These are phyloP conservation scores for Lachancea meyersii DNA, from an alignment of 805 yeast genomes.

Conservation along the genomic window DNA sequence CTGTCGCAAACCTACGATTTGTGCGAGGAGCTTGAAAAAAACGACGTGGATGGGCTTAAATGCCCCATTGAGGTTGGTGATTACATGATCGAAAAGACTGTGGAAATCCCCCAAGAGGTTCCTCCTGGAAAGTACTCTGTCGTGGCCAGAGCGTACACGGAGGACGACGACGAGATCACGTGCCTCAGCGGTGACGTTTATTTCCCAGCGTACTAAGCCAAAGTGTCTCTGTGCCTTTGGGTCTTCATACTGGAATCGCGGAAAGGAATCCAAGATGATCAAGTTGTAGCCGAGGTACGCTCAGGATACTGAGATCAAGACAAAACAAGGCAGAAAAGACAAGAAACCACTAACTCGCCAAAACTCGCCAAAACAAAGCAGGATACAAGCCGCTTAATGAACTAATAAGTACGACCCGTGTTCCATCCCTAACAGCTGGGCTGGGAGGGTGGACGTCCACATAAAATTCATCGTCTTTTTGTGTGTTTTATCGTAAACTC, in stretches of 20 bases:
- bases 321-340: too few relatives aligned
- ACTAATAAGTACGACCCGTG: too few relatives aligned
- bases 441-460: too few relatives aligned
- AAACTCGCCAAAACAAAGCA: too few relatives aligned
- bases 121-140: constrained; percentile 94
- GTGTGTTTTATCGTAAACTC: background rate
- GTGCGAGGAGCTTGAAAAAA: constrained; percentile 80
- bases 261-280: too few relatives aligned
- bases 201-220: constrained; percentile 32
- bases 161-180: constrained; percentile 71
- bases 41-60: constrained; percentile 51
- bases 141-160: constrained; percentile 83
- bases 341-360: too few relatives aligned
- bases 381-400: too few relatives aligned
- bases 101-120: constrained; percentile 82
- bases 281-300: too few relatives aligned
- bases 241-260: too few relatives aligned
- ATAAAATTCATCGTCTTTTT: background rate
- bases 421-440: background rate
- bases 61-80: constrained; percentile 78
- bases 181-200: constrained; percentile 72
- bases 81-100: constrained; percentile 59
- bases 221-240: too few relatives aligned
- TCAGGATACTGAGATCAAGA: too few relatives aligned
- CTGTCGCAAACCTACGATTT: constrained; percentile 87